Percentiles rank a stretch among this genome's conserved stretches.
Evolutionary conservation across 305 asterid species (phyloP).

Genomic region (Fraxinus ornus): DNA sequence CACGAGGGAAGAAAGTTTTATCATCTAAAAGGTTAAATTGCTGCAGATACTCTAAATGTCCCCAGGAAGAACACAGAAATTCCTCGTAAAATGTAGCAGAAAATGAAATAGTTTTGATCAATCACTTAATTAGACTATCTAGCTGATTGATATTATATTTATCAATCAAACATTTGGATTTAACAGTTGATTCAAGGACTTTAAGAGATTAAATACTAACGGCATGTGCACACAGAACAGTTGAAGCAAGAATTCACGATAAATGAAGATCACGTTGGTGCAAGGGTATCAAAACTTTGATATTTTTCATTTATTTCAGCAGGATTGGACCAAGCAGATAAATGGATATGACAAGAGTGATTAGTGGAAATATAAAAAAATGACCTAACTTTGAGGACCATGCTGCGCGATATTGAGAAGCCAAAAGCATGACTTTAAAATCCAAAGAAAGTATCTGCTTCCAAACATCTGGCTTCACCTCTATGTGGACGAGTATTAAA

Average conservation of each 20-base stretch:
- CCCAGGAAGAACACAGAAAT: background rate
- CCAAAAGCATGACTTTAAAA: background rate
- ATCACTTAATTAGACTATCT: background rate
- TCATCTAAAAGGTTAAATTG: background rate
- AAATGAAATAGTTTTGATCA: background rate
- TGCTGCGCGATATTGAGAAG: background rate
- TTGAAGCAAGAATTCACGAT: constrained; percentile 10
- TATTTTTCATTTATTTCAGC: background rate
- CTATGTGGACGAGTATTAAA: background rate
- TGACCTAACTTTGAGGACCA: background rate
- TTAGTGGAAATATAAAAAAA: background rate
- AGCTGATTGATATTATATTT: constrained; percentile 3
- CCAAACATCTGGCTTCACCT: background rate
- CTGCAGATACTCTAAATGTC: constrained; percentile 9
- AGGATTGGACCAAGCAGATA: background rate
- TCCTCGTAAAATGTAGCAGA: background rate
- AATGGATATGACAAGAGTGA: background rate
- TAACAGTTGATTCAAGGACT: background rate
- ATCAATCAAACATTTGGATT: constrained; percentile 15
- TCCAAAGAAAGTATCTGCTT: background rate
- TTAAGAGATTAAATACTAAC: background rate
- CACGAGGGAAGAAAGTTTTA: constrained; percentile 7
- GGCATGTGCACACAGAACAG: background rate
- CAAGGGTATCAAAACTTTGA: constrained; percentile 1
- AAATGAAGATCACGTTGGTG: background rate